phyloP scores from a whole-genome alignment of 352 stramenopile genomes.

The Pythium phragmiticola region DNA sequence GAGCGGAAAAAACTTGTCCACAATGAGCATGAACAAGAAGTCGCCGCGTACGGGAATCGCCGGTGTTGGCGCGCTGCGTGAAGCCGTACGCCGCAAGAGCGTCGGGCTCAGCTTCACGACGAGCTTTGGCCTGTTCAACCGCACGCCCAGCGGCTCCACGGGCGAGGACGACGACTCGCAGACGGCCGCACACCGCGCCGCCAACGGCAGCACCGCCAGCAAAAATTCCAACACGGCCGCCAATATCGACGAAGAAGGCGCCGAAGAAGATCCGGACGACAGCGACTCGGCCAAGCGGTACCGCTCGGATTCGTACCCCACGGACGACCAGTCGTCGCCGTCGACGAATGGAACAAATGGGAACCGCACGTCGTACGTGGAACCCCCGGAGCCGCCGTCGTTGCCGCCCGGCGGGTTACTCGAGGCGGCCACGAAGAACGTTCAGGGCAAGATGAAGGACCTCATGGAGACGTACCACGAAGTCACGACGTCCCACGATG shows the following conservation, averaged over 20 bases:
- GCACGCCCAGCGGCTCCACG: slow-evolving; percentile 23
- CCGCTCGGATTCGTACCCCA: slow-evolving; percentile 37
- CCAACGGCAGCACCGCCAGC: slow-evolving; percentile 1
- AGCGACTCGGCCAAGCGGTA: slow-evolving; percentile 40
- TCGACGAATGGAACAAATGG: slow-evolving; percentile 26
- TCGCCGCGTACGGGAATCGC: slow-evolving; percentile 5
- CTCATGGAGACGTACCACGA: slow-evolving; percentile 34
- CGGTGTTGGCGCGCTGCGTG: slow-evolving; percentile 37
- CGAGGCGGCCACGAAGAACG: slow-evolving; percentile 65
- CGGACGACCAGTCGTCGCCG: slow-evolving; percentile 38
- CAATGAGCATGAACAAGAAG: slow-evolving; percentile 14
- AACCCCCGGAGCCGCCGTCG: slow-evolving; percentile 55
- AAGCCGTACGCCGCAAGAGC: slow-evolving; percentile 63
- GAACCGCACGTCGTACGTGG: slow-evolving; percentile 41
- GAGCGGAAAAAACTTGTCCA: background rate
- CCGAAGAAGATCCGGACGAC: slow-evolving; percentile 46
- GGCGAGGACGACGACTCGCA: slow-evolving; percentile 15
- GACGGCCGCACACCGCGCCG: background rate
- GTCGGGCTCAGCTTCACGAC: slow-evolving; percentile 62
- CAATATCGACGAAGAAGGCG: slow-evolving; percentile 32
- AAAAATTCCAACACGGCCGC: background rate
- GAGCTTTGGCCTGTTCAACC: slow-evolving; percentile 58
- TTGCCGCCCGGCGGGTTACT: slow-evolving; percentile 52
- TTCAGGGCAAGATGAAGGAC: slow-evolving; percentile 70
- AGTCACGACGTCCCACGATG: slow-evolving; percentile 57